phyloP scores from a whole-genome alignment of 2,329 filamentous ascomycete species.

The Sordariomycetes sp. region DNA sequence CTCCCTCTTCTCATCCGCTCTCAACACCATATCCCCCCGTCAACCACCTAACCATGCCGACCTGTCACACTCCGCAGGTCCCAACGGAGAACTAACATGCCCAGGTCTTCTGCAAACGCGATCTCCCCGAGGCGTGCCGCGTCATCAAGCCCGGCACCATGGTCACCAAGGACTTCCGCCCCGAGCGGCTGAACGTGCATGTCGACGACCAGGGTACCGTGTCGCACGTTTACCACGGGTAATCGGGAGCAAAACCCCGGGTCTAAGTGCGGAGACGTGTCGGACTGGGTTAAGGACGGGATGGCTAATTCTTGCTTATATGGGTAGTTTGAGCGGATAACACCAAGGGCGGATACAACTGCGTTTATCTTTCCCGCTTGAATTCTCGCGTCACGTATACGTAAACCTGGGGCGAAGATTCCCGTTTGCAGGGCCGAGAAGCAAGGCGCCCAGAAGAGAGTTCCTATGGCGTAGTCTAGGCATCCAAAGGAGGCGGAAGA shows the following conservation, averaged over 20 bases:
- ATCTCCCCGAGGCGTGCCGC: constrained; percentile 42
- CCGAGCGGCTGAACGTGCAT: constrained; percentile 44
- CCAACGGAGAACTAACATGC: not conserved
- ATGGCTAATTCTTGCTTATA: not conserved
- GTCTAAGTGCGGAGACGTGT: no score
- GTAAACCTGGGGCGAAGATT: no score
- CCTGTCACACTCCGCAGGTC: no score
- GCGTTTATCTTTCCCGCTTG: no score
- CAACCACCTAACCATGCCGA: not conserved
- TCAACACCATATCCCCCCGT: not conserved
- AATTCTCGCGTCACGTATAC: no score
- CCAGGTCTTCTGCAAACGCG: constrained; percentile 46
- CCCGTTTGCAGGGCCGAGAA: no score
- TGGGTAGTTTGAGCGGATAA: no score
- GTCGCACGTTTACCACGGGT: constrained; percentile 43
- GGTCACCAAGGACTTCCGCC: constrained; percentile 42
- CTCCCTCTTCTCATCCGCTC: not conserved
- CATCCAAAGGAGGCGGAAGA: no score
- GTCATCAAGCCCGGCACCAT: constrained; percentile 43
- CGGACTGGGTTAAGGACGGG: not conserved
- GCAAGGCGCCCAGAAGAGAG: no score
- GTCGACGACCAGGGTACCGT: constrained; percentile 47
- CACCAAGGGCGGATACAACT: no score
- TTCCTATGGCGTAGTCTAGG: no score
- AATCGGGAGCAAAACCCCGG: constrained; percentile 7